These are phyloP conservation scores for Multifurca ochricompacta DNA, from an alignment of 768 basidiomycete species.

Conservation along the genomic window DNA sequence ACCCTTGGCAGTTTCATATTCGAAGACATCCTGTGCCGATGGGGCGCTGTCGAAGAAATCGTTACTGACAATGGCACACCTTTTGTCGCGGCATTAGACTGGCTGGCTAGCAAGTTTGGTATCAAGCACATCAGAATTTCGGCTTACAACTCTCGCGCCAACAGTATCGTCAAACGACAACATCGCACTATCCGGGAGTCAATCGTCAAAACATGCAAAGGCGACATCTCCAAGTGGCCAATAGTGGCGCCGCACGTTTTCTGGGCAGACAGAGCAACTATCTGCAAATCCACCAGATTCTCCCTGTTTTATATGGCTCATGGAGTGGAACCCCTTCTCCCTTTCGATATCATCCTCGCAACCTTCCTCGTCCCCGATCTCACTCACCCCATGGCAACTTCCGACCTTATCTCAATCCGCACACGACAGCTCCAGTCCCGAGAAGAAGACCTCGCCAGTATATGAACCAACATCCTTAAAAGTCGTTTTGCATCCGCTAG, in stretches of 20 bases:
- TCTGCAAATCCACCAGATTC: conserved; percentile 25
- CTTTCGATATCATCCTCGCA: no score
- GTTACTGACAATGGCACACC: no score
- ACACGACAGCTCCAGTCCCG: conserved; percentile 15
- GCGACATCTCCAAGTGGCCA: conserved; percentile 30
- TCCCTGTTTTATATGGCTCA: conserved; percentile 25
- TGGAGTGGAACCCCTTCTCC: conserved; percentile 21
- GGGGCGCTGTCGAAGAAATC: no score
- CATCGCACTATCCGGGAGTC: conserved; percentile 19
- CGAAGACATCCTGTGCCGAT: not conserved
- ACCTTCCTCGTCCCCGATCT: no score
- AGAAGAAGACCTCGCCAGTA: not conserved
- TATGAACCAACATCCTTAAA: not conserved
- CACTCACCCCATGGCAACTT: conserved; percentile 8
- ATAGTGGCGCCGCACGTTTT: conserved; percentile 24
- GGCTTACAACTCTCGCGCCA: no score
- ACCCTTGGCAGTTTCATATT: not conserved
- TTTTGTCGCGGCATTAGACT: not conserved
- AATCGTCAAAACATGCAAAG: conserved; percentile 30
- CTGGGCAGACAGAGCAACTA: conserved; percentile 33
- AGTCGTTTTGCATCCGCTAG: no score
- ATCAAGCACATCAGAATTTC: conserved; percentile 35
- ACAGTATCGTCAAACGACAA: conserved; percentile 30
- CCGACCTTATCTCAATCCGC: conserved; percentile 16
- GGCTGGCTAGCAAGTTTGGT: conserved; percentile 18